Base-by-base conservation (phyloP, 2,329 filamentous ascomycete species). In the Xylariales sp. region DNA sequence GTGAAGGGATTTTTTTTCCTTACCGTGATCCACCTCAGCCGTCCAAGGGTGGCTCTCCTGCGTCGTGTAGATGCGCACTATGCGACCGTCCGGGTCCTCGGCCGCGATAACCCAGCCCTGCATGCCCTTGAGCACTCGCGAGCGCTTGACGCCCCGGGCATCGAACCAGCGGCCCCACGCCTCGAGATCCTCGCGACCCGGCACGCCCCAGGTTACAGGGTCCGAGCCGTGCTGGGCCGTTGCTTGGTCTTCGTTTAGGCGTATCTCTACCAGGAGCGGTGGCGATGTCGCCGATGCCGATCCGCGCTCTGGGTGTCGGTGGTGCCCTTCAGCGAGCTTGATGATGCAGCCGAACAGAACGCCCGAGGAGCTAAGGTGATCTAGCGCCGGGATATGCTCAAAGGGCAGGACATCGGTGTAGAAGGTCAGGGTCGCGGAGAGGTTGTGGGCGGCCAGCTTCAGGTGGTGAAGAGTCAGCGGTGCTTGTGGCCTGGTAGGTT, bases 151-250 rank as follows among this genome's bases (percentile, higher is more conserved):
- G 5, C 6, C n/a, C n/a, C 17, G 8, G 3, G 6, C 13, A 16
- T 35, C 33, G n/a, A 35, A 24, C 33, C 33, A 35, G 15, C 15
- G 18, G 19, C 16, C 5, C 33, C 33, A 35, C 11, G 13, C 33
- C 7, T 35, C 33, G 12, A 35, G 33, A 15, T 35, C 33, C 16
- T 20, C 21, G 8, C 13, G 33, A 12, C 19, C 17, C 19, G 11
- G 11, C 12, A 35, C 33, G 12, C 23, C 33, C 33, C 33, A 35
- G 11, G 33, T 35, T 21, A 35, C 33, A 12, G 33, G 33, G 33
- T 35, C 33, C 33, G 19, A 35, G 20, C 33, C 33, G 6, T 16
- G 16, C 13, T 35, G 33, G 5, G 33, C 18, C 33, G 14, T 11
- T 18, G 33, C 33, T 15, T 35, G 33, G 7, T 3, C 3, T 1